A percentile compares a stretch with the other conserved stretches of the same genome.
phyloP scores from a whole-genome alignment of 2,329 filamentous ascomycete genomes.

The Penicillium sp. region DNA sequence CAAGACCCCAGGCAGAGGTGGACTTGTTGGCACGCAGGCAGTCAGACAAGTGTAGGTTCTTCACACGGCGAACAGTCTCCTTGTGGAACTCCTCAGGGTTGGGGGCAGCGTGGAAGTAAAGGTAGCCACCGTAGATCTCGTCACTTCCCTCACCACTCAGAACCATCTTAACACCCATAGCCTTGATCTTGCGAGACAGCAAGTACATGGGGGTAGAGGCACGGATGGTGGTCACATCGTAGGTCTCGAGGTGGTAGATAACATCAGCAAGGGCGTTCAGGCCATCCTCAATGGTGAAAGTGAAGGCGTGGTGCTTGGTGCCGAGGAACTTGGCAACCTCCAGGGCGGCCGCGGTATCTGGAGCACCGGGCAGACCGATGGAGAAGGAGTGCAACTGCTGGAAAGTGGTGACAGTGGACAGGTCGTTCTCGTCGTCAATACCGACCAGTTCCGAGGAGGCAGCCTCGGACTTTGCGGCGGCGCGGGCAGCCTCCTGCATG shows the following conservation, averaged over 20 bases:
- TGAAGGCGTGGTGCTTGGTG: constrained; percentile 97
- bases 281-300: constrained; percentile 95
- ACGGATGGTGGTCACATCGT: constrained; percentile 97
- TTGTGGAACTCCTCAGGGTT: constrained; percentile 90
- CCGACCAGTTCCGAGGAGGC: constrained; percentile 69
- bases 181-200: constrained; percentile 97
- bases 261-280: constrained; percentile 96
- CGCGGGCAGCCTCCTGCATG: constrained; percentile 63
- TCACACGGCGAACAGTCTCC: constrained; percentile 89
- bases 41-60: constrained; percentile 95
- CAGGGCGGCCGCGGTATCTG: constrained; percentile 86
- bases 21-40: constrained; percentile 99
- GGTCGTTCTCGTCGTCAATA: constrained; percentile 87
- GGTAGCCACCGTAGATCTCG: constrained; percentile 97
- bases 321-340: constrained; percentile 96
- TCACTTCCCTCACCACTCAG: constrained; percentile 94
- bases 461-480: constrained; percentile 45
- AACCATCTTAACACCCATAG: constrained; percentile 99
- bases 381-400: constrained; percentile 98
- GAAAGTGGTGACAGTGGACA: constrained; percentile 86
- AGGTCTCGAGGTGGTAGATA: constrained; percentile 96
- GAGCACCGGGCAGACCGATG: constrained; percentile 88
- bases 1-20: constrained; percentile 94
- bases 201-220: constrained; percentile 99
- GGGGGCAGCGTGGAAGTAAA: constrained; percentile 96